phyloP scores from a whole-genome alignment of 2,329 filamentous ascomycete species.

The Neofusicoccum parvum region DNA sequence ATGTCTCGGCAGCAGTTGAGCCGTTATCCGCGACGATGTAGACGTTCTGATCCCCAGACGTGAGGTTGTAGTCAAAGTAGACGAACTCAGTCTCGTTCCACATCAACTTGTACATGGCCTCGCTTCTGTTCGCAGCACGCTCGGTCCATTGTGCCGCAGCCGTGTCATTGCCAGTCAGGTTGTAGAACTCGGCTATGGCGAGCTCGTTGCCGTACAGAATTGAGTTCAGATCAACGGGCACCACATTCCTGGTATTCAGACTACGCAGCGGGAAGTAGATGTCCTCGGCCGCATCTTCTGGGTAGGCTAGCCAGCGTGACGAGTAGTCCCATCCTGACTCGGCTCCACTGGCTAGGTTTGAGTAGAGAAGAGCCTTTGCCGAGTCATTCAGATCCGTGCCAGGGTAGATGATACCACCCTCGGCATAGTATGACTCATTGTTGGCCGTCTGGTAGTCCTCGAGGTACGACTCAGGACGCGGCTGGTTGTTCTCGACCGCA shows the following conservation, averaged over 20 bases:
- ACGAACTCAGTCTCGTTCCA: conserved; percentile 65
- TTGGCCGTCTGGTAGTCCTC: conserved; percentile 69
- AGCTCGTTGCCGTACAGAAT: conserved; percentile 69
- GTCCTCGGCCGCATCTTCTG: conserved; percentile 60
- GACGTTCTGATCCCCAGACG: conserved; percentile 57
- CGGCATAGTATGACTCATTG: conserved; percentile 64
- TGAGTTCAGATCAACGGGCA: conserved; percentile 69
- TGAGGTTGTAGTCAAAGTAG: conserved; percentile 72
- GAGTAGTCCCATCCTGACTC: conserved; percentile 69
- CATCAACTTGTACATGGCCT: conserved; percentile 64
- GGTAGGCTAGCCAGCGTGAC: conserved; percentile 60
- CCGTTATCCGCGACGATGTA: conserved; percentile 56
- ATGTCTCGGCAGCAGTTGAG: conserved; percentile 46
- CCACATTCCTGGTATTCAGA: conserved; percentile 60
- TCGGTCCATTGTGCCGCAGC: conserved; percentile 54
- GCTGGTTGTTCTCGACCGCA: conserved; percentile 64
- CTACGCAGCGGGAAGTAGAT: conserved; percentile 67
- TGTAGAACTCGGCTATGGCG: conserved; percentile 59
- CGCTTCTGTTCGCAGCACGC: conserved; percentile 56
- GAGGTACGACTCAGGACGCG: conserved; percentile 67
- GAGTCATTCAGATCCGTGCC: conserved; percentile 55
- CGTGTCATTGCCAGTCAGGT: conserved; percentile 53
- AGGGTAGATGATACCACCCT: conserved; percentile 61
- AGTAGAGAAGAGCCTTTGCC: conserved; percentile 58
- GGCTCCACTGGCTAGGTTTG: conserved; percentile 64